Base-by-base conservation (phyloP, 1,284 basidiomycete species). In the Thecaphora thlaspeos region DNA sequence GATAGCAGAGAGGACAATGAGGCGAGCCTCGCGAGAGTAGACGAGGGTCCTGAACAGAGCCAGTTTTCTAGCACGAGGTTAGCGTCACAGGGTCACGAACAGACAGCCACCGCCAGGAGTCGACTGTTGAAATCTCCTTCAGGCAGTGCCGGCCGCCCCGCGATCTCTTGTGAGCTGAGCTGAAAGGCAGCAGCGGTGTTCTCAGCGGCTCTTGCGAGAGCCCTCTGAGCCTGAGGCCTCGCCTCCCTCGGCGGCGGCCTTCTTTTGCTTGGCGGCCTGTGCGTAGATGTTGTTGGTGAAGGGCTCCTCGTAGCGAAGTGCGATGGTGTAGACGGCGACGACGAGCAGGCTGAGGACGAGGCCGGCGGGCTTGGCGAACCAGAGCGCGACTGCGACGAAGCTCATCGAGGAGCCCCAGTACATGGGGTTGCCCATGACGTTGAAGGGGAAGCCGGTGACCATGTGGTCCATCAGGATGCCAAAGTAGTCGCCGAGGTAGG, bases 381-480 rank as follows among this genome's bases (percentile, higher is more conserved):
- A 77, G 22, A 77, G 68, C 0, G 75, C 69, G 15, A 75, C 72
- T 28, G 65, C 73, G 28, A 67, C 58, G 54, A 77, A 77, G 70
- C 67, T 72, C 68, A 68, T 63, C 44, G 53, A 62, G 62, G 71
- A 75, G n/a, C 77, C 77, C 54, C 57, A 60, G 65, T 97, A 97
- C 94, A 97, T 97, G 1, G 94, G 94, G 80, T 96, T 88, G 40
- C 85, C 83, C 55, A 94, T 83, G 46, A 96, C 84, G 76, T 94
- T 95, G 84, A 97, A 98, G 0, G 94, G 94, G 81, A 98, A 98
- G 19, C 89, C 87, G 5, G 82, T 82, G 48, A 83, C 80, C 62
- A 82, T 79, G 48, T 88, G 83, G 75, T 91, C 87, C 91, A 96
- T 95, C 49, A 97, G 82, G 70, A 97, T 97, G n/a, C 94, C 94